These are phyloP conservation scores for Penicillium sumatraense DNA, from an alignment of 2,329 filamentous ascomycete species.

Conservation along the genomic window DNA sequence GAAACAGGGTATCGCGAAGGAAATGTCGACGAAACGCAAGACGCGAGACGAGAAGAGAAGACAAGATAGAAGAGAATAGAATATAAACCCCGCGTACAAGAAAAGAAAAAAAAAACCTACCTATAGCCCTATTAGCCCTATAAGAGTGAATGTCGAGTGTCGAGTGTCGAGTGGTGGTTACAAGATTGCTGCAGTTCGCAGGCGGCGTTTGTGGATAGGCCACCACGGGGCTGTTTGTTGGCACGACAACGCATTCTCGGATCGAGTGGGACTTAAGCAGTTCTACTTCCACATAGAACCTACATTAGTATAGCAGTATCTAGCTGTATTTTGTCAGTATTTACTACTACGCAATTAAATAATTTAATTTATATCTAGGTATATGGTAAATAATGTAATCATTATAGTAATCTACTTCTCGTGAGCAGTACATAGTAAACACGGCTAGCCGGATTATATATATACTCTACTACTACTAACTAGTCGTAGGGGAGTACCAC, in stretches of 20 bases:
- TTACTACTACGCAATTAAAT: too few relatives aligned
- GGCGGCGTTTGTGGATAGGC: constrained; percentile 11
- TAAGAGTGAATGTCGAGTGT: constrained; percentile 20
- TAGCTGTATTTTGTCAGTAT: too few relatives aligned
- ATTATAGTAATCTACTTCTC: too few relatives aligned
- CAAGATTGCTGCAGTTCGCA: constrained; percentile 16
- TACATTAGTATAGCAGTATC: too few relatives aligned
- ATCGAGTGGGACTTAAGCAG: too few relatives aligned
- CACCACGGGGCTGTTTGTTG: constrained; percentile 20
- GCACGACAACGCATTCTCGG: constrained; percentile 23
- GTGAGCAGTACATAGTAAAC: too few relatives aligned
- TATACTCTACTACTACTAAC: too few relatives aligned
- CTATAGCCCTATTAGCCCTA: constrained; percentile 4
- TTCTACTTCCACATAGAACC: too few relatives aligned
- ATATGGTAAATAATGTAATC: too few relatives aligned
- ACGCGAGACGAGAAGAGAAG: constrained; percentile 6
- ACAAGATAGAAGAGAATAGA: constrained; percentile 15
- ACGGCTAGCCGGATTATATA: too few relatives aligned
- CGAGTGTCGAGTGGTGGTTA: constrained; percentile 17
- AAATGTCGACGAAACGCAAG: constrained; percentile 5
- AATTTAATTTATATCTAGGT: too few relatives aligned
- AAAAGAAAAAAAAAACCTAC: constrained; percentile 24
- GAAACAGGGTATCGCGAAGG: constrained; percentile 2
- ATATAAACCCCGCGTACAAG: constrained; percentile 16
- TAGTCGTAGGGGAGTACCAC: too few relatives aligned